Evolutionary conservation across 2,329 filamentous ascomycete species (phyloP), one percentile per base, ranked within the genome.

Genomic region (Apiospora kogelbergensis): DNA sequence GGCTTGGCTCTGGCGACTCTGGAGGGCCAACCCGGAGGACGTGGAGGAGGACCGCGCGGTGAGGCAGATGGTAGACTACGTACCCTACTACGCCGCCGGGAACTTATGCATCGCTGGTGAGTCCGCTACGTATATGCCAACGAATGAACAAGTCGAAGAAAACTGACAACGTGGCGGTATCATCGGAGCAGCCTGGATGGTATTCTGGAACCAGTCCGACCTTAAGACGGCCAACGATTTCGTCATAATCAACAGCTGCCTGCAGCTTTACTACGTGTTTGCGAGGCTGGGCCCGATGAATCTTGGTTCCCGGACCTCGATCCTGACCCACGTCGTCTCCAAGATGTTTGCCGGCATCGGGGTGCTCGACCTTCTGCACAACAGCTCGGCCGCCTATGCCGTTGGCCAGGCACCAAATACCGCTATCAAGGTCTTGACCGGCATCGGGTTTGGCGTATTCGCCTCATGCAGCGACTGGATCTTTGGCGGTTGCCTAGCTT

Each of bases 281-380:
- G 82, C 78, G 0, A 79, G 83, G 42, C 82, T 88, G 10, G 78
- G 78, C 10, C 79, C 80, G 1, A 86, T 89, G 81, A 82, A 88
- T 73, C 83, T 81, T 1, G 74, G 76, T 22, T 86, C 83, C 3
- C 82, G 82, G 53, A 81, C 81, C 42, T 86, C 84, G n/a, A 76
- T 88, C 53, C 83, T 90, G 53, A 89, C 87, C 0, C 86, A 90
- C 74, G 74, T 88, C 66, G 86, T 88, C 3, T 80, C 85, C 13
- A 89, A 89, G 75, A 88, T 86, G 0, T 89, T 89, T 72, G 86
- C 87, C 0, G 87, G 88, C 6, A 89, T 89, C 68, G 87, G 87
- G 6, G 83, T 89, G 1, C 79, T 90, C 5, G 88, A 90, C 71
- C 78, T 89, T 13, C 75, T 90, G 48, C 87, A 89, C 78, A 90